phyloP scores from a whole-genome alignment of 2,329 filamentous ascomycete species.

The Boeremia exigua region DNA sequence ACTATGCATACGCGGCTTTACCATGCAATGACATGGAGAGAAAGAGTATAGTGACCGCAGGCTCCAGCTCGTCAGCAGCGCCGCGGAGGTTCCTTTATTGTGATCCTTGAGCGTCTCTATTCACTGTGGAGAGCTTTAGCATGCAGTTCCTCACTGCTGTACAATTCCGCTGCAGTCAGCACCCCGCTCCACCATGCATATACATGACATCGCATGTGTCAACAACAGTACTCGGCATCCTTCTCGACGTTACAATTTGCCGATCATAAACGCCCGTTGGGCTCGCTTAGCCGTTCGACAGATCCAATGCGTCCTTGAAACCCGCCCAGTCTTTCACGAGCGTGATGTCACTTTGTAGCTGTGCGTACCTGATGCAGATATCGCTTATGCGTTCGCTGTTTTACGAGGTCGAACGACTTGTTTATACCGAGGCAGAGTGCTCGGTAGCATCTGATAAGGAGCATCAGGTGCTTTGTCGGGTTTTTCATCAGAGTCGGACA shows the following conservation, averaged over 20 bases:
- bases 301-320: background rate
- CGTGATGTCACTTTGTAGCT: constrained; percentile 1
- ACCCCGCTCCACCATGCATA: constrained; percentile 3
- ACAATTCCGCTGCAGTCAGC: constrained; percentile 10
- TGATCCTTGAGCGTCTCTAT: background rate
- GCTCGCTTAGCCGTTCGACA: constrained; percentile 1
- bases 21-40: background rate
- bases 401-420: background rate
- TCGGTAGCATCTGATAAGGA: constrained; percentile 13
- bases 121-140: background rate
- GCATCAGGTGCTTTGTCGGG: constrained; percentile 1
- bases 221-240: background rate
- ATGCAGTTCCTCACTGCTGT: background rate
- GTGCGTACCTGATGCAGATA: constrained; percentile 10
- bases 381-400: constrained; percentile 7
- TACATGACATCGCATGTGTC: background rate
- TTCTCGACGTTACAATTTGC: background rate
- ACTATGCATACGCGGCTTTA: background rate
- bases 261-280: constrained; percentile 2
- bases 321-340: background rate
- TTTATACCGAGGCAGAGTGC: constrained; percentile 10
- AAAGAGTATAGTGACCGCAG: background rate
- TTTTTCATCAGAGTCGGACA: constrained; percentile 4
- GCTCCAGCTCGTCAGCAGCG: background rate
- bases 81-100: background rate